These are phyloP conservation scores for Pseudogymnoascus sp. DNA, from an alignment of 2,329 filamentous ascomycete species.

Conservation along the genomic window DNA sequence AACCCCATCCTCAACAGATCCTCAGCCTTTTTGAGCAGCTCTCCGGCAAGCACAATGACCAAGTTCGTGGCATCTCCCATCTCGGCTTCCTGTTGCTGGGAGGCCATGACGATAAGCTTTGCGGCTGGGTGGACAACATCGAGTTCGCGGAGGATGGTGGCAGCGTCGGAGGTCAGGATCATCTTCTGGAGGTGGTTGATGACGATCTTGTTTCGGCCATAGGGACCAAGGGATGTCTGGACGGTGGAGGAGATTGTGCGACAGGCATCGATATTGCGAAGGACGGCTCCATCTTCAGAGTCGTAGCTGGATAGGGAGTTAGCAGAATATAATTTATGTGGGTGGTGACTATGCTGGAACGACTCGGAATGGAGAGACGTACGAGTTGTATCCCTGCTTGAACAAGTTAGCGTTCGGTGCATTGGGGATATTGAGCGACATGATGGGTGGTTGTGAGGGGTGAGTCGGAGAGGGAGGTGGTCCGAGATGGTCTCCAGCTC, in stretches of 20 bases:
- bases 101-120: conserved; percentile 96
- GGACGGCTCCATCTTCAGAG: conserved; percentile 94
- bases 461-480: background rate
- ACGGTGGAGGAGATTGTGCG: conserved; percentile 92
- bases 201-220: conserved; percentile 98
- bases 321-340: conserved; percentile 23
- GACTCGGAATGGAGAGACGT: background rate
- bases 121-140: conserved; percentile 97
- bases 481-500: conserved; percentile 1
- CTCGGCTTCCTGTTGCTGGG: conserved; percentile 96
- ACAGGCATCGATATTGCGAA: conserved; percentile 98
- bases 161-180: conserved; percentile 96
- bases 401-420: conserved; percentile 90
- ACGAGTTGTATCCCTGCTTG: conserved; percentile 78
- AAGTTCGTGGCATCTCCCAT: conserved; percentile 98
- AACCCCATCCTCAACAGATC: conserved; percentile 92
- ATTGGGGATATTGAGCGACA: conserved; percentile 95
- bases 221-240: conserved; percentile 91
- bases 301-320: conserved; percentile 64
- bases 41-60: conserved; percentile 90
- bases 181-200: conserved; percentile 99
- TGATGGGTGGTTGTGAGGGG: conserved; percentile 30
- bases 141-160: conserved; percentile 92
- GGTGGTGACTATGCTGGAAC: background rate
- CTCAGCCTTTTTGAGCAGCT: conserved; percentile 94